Base-by-base conservation (phyloP, 108 stramenopile species). In the Epithemia pelagica region DNA sequence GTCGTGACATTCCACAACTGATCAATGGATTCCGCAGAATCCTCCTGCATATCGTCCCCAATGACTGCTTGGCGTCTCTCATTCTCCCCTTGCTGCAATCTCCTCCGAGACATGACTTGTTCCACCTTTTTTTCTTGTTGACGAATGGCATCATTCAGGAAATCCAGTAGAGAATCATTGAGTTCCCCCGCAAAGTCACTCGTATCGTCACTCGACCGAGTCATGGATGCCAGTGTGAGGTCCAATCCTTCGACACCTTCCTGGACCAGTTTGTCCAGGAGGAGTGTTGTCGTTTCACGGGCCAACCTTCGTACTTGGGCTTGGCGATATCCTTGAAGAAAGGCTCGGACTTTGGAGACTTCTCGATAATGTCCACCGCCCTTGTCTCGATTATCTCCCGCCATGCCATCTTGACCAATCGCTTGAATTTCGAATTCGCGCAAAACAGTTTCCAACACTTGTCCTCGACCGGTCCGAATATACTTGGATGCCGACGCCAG, bases 331-430 rank as follows among this genome's bases (percentile, higher is more conserved):
- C 88, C 92, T 54, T 91, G 86, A 30, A 94, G 64, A 72, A 94
- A 91, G 15, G 85, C 81, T 22, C 88, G 71, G 18, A 94, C 88
- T 37, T 89, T 87, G 54, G 78, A 69, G 24, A 91, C 89, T 66
- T 88, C 85, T 24, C 71, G 71, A 64, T 91, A 94, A 64, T 94
- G 89, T 28, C 92, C 92, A 25, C 92, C 92, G 10, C 92, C 92
- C 59, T 87, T 78, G 15, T 76, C 65, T 53, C 52, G 65, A 66
- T 90, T 76, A 65, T 90, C 89, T 0, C 84, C 89, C 33, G 80
- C 80, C 70, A 79, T 78, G 0, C 92, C 92, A 78, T 94, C 92
- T 62, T 87, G 76, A 2, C 92, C 92, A 54, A 94, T 84, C 10
- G 86, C 92, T 51, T 86, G 82, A 1, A 91, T 54, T 59, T 94